phyloP scores from a whole-genome alignment of 176 grass and related monocot genomes.

The Zoysia pacifica region DNA sequence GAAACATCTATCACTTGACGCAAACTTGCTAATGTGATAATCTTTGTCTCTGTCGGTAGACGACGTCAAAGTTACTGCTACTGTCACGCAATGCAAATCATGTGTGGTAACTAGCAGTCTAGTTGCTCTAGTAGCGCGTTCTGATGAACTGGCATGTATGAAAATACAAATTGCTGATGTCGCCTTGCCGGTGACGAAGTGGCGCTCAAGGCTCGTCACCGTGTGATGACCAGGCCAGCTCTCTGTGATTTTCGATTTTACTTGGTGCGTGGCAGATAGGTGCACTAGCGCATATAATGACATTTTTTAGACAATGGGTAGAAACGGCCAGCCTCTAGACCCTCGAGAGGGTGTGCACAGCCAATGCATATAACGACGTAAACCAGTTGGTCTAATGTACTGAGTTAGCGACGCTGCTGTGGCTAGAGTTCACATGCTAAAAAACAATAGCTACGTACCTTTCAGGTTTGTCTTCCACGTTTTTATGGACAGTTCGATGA shows the following conservation, averaged over 20 bases:
- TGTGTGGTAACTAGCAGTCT: no score
- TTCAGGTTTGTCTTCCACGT: no score
- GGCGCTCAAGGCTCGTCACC: background rate
- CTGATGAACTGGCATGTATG: conserved; percentile 10
- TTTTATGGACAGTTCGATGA: background rate
- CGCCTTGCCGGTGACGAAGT: background rate
- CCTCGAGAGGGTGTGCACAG: no score
- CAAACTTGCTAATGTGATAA: background rate
- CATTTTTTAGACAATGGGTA: background rate
- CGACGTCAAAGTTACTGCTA: conserved; percentile 2
- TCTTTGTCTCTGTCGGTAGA: background rate
- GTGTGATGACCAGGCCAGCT: background rate
- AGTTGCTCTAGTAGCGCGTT: background rate
- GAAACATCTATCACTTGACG: background rate
- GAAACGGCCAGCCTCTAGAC: no score
- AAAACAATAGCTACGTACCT: no score
- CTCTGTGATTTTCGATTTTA: background rate
- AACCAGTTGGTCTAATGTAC: no score
- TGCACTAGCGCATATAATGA: background rate
- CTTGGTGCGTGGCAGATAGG: background rate
- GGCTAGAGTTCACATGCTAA: no score
- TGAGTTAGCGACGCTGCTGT: no score
- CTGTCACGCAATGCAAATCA: conserved; percentile 8
- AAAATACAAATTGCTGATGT: background rate
- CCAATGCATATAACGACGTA: no score